Base-by-base conservation (phyloP, 352 stramenopile species). In the Phytopythium helicoides region DNA sequence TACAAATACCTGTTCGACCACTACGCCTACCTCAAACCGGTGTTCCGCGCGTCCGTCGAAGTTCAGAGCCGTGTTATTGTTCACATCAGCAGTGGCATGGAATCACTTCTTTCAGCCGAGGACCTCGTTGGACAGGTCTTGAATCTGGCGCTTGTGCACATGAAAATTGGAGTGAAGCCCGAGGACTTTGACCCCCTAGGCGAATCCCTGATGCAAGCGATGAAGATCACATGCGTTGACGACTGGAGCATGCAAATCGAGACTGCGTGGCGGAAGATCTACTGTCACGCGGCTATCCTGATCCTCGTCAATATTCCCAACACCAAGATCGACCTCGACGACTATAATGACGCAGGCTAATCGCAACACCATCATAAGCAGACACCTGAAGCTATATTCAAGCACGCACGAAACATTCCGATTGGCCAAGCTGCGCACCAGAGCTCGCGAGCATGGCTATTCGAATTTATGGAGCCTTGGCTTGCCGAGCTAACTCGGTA, bases 221-320 rank as follows among this genome's bases (percentile, higher is more conserved):
- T 88, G 77, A 71, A 66, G 16, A 39, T 66, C 18, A 87, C 73
- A 5, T 83, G 73, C 9, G 66, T 56, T 3, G 54, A 64, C 21
- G 54, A 80, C 33, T 89, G 78, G 78, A 60, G 54, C 47, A 69
- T 79, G 19, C 62, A 37, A 3, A 74, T 76, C 23, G 78, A 89
- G 50, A 48, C 39, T 3, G 71, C 75, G 6, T 89, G 75, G 73
- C 73, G 65, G 9, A 63, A 61, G 25, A 86, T 89, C 21, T 87
- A 84, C 56, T 80, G 68, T 48, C 78, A 86, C 55, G 73, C 71
- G 4, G 36, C 73, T 7, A 79, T 86, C 36, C 58, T 86, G 34
- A 87, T 87, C 28, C 60, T 87, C n/a, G 64, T 84, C 26, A 89
- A 81, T 44, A 84, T 82, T 19, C 71, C 75, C 6, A 78, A 82